Base-by-base conservation (phyloP, 2,329 filamentous ascomycete genomes). In the Chaetomium strumarium region DNA sequence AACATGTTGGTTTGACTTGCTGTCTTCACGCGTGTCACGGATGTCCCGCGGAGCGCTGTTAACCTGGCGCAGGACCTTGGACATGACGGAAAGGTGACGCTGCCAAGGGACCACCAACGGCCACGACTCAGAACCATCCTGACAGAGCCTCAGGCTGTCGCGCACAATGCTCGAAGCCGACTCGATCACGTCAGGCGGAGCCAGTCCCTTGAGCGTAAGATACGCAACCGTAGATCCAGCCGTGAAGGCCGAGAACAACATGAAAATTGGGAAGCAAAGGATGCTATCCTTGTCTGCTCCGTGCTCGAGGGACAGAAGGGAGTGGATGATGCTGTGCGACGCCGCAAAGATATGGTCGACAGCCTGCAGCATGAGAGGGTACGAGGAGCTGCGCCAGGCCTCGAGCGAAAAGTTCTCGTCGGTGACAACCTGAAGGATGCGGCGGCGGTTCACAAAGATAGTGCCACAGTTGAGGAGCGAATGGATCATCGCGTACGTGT, bases 221-320 rank as follows among this genome's bases (percentile, higher is more conserved):
- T 81, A 83, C 12, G 80, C 80, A 1, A 82, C 76, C 1, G 80
- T 83, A 2, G 79, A 79, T 55, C 79, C 79, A 2, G 79, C 78
- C 0, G 79, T 82, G 56, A 83, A 83, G 46, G 79, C 76, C 0
- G 79, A 78, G 64, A 83, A 83, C 12, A 83, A 70, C 80, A 83
- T 83, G 56, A 81, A 80, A 50, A 83, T 79, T 36, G 80, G 80
- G 66, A 82, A 80, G 65, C 76, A 81, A n/a, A 78, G 70, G n/a
- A 76, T 71, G 20, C 72, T 70, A 49, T 82, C 78, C 68, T 82
- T 82, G 48, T 83, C 79, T 1, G 75, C 70, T 10, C 78, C 78
- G 11, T 72, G 66, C 65, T 83, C 79, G 2, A 83, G 74, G 1
- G 79, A 75, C 4, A 74, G 70, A 17, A 83, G 69, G 50, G 81